Base-by-base conservation (phyloP, 257 asterid genomes). In the Mitragyna speciosa region DNA sequence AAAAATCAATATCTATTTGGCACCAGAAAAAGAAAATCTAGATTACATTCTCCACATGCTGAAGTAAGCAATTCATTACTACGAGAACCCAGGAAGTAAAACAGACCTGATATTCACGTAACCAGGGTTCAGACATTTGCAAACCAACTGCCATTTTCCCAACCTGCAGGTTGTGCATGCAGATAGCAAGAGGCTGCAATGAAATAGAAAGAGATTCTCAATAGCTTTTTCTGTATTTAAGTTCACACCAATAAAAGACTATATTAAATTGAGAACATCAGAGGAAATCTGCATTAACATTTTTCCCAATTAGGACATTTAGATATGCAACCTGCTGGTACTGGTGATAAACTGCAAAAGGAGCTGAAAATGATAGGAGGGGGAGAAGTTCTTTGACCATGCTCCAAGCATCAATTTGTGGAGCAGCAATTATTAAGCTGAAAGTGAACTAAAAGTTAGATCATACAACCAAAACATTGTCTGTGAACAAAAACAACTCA, bases 51-150 rank as follows among this genome's bases (percentile, higher is more conserved):
- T 19, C 49, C 49, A 68, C n/a, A 66, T 68, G 28, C 1, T 68
- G 72, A 68, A n/a, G 24, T 20, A 16, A 68, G 28, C 72, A 68
- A 28, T 3, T 36, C 5, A 41, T 26, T 17, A 69, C 4, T 12
- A 9, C 76, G 80, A 54, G 49, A 76, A 20, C 24, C 31, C 31
- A n/a, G 12, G 58, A 39, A 58, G 78, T 74, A 33, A 64, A 49
- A 59, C 78, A 63, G 73, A 95, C 98, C 98, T 95, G 99, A 88
- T 93, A 95, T 87, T 95, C 99, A 2, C 97, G 98, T 70, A 95
- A 76, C 96, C 96, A 95, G 64, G 97, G 92, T 82, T 95, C 99
- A 0, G 92, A 73, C 70, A 95, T 84, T 85, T 92, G 98, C 86
- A 95, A 82, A 82, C 93, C 87, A 64, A 92, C 87, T 49, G 98